A percentile compares a stretch with the other conserved stretches of the same genome.
Conservation (phyloP, 2,329 filamentous ascomycete genomes). For the Cryphonectria japonica region DNA sequence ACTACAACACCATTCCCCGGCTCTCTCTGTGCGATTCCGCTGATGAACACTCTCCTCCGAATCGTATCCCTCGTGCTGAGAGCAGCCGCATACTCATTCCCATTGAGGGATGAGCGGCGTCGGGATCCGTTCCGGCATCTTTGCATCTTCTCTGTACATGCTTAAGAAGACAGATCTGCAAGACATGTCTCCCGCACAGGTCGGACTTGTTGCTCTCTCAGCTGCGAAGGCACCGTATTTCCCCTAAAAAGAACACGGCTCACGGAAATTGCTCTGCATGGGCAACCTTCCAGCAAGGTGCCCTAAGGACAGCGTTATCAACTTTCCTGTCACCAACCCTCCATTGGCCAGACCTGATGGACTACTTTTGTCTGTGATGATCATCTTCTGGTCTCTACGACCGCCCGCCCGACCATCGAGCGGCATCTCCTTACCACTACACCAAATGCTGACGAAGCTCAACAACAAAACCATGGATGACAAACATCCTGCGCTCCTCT, state of each 20-base stretch:
- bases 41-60: slow-evolving; percentile 25
- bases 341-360: not conserved
- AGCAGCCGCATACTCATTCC: slow-evolving; percentile 24
- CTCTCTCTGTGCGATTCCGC: slow-evolving; percentile 30
- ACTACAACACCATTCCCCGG: slow-evolving; percentile 45
- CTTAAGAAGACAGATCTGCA: slow-evolving; percentile 28
- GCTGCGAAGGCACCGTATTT: slow-evolving; percentile 23
- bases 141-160: slow-evolving; percentile 30
- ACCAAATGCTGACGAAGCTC: not conserved
- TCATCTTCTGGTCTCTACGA: not conserved
- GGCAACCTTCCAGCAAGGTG: slow-evolving; percentile 13
- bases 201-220: slow-evolving; percentile 29
- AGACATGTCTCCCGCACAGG: slow-evolving; percentile 21
- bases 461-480: not conserved
- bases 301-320: slow-evolving; percentile 10
- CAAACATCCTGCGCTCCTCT: slow-evolving; percentile 7
- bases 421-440: not conserved
- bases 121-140: slow-evolving; percentile 21
- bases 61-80: slow-evolving; percentile 23
- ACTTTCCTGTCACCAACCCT: slow-evolving; percentile 5
- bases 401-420: not conserved
- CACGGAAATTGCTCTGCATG: slow-evolving; percentile 26
- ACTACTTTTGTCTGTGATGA: slow-evolving; percentile 14
- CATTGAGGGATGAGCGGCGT: slow-evolving; percentile 29
- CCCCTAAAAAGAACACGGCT: slow-evolving; percentile 23